phyloP scores from a whole-genome alignment of 352 stramenopile genomes.

The Phytophthora nicotianae region DNA sequence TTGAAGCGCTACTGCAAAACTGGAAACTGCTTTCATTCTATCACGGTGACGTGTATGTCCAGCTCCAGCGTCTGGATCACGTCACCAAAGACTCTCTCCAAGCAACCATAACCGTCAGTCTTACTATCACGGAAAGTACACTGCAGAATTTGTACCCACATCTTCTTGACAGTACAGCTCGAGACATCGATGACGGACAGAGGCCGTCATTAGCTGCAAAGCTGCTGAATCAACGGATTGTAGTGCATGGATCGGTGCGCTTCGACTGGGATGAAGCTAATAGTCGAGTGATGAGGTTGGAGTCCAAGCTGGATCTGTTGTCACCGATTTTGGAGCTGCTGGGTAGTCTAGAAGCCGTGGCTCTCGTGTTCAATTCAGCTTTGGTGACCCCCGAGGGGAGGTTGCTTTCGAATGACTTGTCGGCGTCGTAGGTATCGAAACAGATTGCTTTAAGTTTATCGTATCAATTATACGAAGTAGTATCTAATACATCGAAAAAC shows the following conservation, averaged over 20 bases:
- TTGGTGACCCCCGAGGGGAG: slow-evolving; percentile 12
- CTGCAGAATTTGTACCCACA: slow-evolving; percentile 17
- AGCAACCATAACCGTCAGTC: neutral
- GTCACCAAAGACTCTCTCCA: slow-evolving; percentile 1
- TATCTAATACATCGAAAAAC: too few species aligned
- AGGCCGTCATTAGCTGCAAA: neutral
- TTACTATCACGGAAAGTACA: slow-evolving; percentile 20
- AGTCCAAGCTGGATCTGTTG: slow-evolving; percentile 16
- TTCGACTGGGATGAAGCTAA: slow-evolving; percentile 19
- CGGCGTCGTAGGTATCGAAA: too few species aligned
- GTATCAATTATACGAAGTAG: too few species aligned
- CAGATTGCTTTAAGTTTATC: too few species aligned
- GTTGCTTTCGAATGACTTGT: neutral
- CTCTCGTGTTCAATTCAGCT: slow-evolving; percentile 8
- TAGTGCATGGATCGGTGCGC: slow-evolving; percentile 9
- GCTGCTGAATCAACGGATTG: slow-evolving; percentile 15
- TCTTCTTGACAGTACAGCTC: neutral
- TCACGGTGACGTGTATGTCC: slow-evolving; percentile 11
- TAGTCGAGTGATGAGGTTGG: slow-evolving; percentile 3
- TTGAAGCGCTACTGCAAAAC: slow-evolving; percentile 11
- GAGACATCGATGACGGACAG: neutral
- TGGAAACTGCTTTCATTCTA: slow-evolving; percentile 21
- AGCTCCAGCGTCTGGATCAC: slow-evolving; percentile 14
- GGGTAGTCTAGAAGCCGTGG: slow-evolving; percentile 15
- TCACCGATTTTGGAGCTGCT: slow-evolving; percentile 10